Percentiles rank a stretch among this genome's conserved stretches.
These are phyloP conservation scores for Petunia secreta DNA, from an alignment of 257 asterid species.

Conservation along the genomic window DNA sequence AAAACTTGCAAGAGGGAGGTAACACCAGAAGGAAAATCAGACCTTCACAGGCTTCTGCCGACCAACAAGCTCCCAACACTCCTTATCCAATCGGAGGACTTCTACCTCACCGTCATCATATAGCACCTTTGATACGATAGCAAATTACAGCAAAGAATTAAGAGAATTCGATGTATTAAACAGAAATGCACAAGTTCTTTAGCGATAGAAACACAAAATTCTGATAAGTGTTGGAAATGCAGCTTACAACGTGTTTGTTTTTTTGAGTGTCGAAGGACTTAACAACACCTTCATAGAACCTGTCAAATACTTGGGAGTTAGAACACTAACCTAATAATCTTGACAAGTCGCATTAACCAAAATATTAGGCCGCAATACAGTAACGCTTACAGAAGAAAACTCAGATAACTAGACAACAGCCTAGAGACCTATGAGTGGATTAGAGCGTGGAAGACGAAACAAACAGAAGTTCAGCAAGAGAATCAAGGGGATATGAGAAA, in stretches of 20 bases:
- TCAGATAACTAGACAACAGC: neutral
- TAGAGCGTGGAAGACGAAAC: neutral
- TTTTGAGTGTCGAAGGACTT: conserved; percentile 86
- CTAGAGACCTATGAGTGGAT: neutral
- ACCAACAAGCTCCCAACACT: conserved; percentile 53
- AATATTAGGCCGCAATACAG: neutral
- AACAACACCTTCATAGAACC: conserved; percentile 89
- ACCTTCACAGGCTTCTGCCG: conserved; percentile 52
- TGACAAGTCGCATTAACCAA: conserved; percentile 5
- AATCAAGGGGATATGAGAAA: conserved; percentile 15
- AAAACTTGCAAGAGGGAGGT: neutral
- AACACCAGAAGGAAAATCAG: conserved; percentile 13
- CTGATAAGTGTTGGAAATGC: conserved; percentile 29
- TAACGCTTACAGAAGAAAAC: conserved; percentile 10
- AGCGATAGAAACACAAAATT: conserved; percentile 15
- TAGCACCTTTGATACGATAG: conserved; percentile 41
- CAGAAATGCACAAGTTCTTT: neutral
- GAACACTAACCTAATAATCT: conserved; percentile 16
- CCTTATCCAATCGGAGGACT: conserved; percentile 58
- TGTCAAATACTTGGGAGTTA: conserved; percentile 33
- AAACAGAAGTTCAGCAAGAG: conserved; percentile 16
- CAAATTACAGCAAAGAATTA: neutral
- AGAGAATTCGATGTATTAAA: conserved; percentile 5
- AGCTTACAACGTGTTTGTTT: conserved; percentile 86
- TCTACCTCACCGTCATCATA: conserved; percentile 62